Evolutionary conservation across 2,329 filamentous ascomycete species (phyloP), one percentile per base, ranked within the genome.

Genomic region (Aspergillus sp.): DNA sequence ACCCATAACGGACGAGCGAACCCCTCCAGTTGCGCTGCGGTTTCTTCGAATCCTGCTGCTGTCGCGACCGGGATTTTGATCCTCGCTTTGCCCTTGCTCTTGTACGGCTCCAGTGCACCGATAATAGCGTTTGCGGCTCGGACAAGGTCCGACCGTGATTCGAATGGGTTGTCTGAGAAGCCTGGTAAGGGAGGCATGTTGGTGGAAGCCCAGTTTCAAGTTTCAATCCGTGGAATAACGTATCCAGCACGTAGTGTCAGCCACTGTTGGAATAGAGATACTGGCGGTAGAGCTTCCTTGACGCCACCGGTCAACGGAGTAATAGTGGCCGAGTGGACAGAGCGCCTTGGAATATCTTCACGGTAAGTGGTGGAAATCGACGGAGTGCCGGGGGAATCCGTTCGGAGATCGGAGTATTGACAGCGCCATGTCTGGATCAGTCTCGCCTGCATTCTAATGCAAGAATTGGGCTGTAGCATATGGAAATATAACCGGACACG

Each of bases 11-110:
- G 66, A 24, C 67, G 54, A 0, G 78, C 78, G 57, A 77, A 81
- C 0, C 79, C 79, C 49, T 81, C 78, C 0, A 81, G 64, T 56
- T 80, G 76, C 0, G 78, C 79, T 1, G 79, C 76, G 0, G 63
- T 64, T 47, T 80, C 78, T 55, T 78, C 76, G 41, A 81, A 81
- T 39, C 75, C 72, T 0, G 77, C 69, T 2, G 67, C 78, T 1
- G 78, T 78, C 0, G 68, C 66, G 1, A 72, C 57, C 0, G 76
- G 71, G 2, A 80, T 48, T 8, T 68, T 67, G 8, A 80, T 71
- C 1, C 76, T 69, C 3, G 73, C 76, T 11, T 69, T 65, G 0
- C 52, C 62, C 1, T 67, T 57, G 0, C 76, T 79, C 47, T 72
- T 72, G 62, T 75, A 73, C 13, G 54, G 54, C 26, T 59, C 39